Base-by-base conservation (phyloP, 2,329 filamentous ascomycete species). In the Penicillium sp. region DNA sequence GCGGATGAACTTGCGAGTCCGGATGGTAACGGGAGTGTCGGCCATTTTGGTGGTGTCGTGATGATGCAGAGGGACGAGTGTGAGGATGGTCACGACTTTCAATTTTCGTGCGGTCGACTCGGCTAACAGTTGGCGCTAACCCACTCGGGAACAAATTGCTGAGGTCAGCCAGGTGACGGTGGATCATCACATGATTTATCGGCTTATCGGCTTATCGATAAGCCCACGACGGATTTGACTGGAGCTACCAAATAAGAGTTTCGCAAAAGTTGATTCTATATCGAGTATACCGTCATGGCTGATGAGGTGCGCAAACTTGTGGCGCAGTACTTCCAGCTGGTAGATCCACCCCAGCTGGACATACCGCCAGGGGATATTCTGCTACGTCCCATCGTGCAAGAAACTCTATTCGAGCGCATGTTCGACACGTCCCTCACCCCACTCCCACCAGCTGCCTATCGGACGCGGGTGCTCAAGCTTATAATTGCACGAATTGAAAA, bases 1-100 rank as follows among this genome's bases (percentile, higher is more conserved):
- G 87, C 93, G 92, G 85, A 98, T 96, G 91, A 99, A 99, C 88
- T 98, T 98, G 91, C 95, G 94, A 84, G 95, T 99, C 86, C 95
- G 89, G 85, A 93, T 84, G 78, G 90, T 93, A 80, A 93, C 89
- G 79, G 89, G 78, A 74, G 78, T 82, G 80, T 92, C 89, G 84
- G 93, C 91, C 94, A 97, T 96, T 85, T 84, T 84, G 83, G 78
- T 78, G 82, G 70, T 71, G 67, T 66, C 62, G 67, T 66, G 61
- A 64, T 66, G 67, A 66, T 69, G 62, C 66, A 64, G 62, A 59
- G 62, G 62, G 58, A 56, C 61, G 58, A 66, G 62, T 58, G 55
- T 60, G 64, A 66, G 68, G 65, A 65, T 65, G 62, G 70, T 66
- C 64, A 72, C 71, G 65, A 72, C 72, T 71, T 74, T 78, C 71